Conservation (phyloP, 2,329 filamentous ascomycete genomes). For the Phyllosticta ampelicida region DNA sequence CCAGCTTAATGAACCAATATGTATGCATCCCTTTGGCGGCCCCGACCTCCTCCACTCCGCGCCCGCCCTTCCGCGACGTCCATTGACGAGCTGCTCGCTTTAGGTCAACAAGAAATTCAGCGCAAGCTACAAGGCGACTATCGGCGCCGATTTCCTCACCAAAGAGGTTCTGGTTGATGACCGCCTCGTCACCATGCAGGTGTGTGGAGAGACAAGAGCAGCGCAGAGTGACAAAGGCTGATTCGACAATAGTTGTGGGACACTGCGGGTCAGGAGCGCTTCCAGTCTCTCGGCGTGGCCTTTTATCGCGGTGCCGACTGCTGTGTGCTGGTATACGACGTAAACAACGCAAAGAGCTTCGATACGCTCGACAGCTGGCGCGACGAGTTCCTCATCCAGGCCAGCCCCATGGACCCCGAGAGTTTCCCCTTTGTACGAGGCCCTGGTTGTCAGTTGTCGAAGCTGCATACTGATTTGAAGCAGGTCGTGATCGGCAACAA, state of each 20-base stretch:
- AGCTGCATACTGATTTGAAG: slow-evolving; percentile 14
- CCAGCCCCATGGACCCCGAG: slow-evolving; percentile 88
- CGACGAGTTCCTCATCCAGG: slow-evolving; percentile 96
- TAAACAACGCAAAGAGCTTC: slow-evolving; percentile 99
- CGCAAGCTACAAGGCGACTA: slow-evolving; percentile 98
- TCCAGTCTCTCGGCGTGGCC: slow-evolving; percentile 91
- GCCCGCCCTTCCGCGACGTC: neutral
- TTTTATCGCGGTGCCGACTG: slow-evolving; percentile 98
- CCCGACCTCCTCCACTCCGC: neutral
- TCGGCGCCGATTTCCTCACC: slow-evolving; percentile 95
- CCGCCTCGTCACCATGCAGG: slow-evolving; percentile 96
- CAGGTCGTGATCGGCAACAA: slow-evolving; percentile 96
- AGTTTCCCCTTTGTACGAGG: slow-evolving; percentile 87
- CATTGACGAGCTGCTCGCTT: slow-evolving; percentile 1
- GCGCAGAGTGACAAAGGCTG: slow-evolving; percentile 13
- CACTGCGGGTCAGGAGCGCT: slow-evolving; percentile 92
- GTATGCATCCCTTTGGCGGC: slow-evolving; percentile 44
- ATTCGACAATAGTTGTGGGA: slow-evolving; percentile 69
- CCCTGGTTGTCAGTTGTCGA: neutral
- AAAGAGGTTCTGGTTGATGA: slow-evolving; percentile 97
- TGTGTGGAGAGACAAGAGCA: slow-evolving; percentile 28
- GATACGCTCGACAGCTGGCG: slow-evolving; percentile 97
- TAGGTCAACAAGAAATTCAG: slow-evolving; percentile 99
- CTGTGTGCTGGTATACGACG: slow-evolving; percentile 95
- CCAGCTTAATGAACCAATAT: slow-evolving; percentile 99